Conservation (phyloP, 306 rosid genomes). For the Fragaria ananassa region DNA sequence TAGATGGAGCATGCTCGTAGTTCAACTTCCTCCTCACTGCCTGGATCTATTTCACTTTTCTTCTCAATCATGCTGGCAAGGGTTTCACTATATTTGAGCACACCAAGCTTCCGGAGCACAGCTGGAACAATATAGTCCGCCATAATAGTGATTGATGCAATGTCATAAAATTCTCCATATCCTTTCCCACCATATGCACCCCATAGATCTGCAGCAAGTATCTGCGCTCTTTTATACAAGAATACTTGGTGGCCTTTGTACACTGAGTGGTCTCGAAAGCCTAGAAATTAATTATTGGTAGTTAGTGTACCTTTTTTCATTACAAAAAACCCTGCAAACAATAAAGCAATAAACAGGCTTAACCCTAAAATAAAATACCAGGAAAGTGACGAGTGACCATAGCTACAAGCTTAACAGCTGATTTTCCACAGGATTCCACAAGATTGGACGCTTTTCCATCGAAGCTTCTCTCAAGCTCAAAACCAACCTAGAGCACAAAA, state of each 20-base stretch:
- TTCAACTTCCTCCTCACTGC: slow-evolving; percentile 97
- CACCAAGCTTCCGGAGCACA: slow-evolving; percentile 79
- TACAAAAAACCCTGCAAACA: slow-evolving; percentile 8
- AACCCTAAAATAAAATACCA: slow-evolving; percentile 43
- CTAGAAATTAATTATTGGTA: slow-evolving; percentile 34
- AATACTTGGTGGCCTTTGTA: slow-evolving; percentile 94
- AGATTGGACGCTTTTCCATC: slow-evolving; percentile 77
- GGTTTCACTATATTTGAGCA: slow-evolving; percentile 66
- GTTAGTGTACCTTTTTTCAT: slow-evolving; percentile 29
- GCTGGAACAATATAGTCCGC: slow-evolving; percentile 98
- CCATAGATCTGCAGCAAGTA: slow-evolving; percentile 90
- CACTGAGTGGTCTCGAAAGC: slow-evolving; percentile 86
- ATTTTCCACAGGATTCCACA: slow-evolving; percentile 77
- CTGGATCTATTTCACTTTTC: slow-evolving; percentile 71
- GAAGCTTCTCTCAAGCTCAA: slow-evolving; percentile 73
- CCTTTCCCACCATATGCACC: slow-evolving; percentile 80
- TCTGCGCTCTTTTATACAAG: slow-evolving; percentile 95
- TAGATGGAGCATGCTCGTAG: slow-evolving; percentile 85
- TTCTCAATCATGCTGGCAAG: slow-evolving; percentile 66
- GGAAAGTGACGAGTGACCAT: slow-evolving; percentile 87
- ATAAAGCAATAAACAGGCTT: background rate
- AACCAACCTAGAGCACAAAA: slow-evolving; percentile 42
- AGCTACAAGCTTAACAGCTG: slow-evolving; percentile 84
- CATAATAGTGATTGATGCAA: slow-evolving; percentile 81
- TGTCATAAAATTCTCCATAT: slow-evolving; percentile 81